Conservation (phyloP, 2,329 filamentous ascomycete genomes). For the Botryotinia globosa region DNA sequence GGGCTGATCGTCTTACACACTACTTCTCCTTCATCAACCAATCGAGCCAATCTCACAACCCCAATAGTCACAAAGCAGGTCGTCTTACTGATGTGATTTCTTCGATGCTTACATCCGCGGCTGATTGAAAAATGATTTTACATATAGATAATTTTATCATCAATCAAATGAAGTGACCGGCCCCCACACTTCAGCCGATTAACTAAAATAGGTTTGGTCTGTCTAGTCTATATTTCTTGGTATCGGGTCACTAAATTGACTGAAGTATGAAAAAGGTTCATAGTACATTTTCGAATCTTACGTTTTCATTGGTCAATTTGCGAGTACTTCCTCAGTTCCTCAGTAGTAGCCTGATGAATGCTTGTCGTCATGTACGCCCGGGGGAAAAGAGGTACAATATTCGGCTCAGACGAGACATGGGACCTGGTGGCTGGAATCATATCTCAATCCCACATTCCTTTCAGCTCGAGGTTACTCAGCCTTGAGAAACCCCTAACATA, state of each 20-base stretch:
- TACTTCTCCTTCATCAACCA: slow-evolving; percentile 1
- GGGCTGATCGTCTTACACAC: slow-evolving; percentile 9
- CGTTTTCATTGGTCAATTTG: slow-evolving; percentile 13
- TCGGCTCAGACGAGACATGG: slow-evolving; percentile 14
- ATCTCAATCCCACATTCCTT: slow-evolving; percentile 14
- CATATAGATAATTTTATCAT: background rate
- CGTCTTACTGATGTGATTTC: slow-evolving; percentile 6
- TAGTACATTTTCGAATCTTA: background rate
- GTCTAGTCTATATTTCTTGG: background rate
- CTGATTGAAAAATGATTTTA: background rate
- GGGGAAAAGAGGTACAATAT: background rate
- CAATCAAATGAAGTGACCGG: background rate
- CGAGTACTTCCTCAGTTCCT: slow-evolving; percentile 3
- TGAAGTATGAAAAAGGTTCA: background rate
- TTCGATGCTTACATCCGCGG: background rate
- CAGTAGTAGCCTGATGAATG: slow-evolving; percentile 9
- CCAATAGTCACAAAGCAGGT: background rate
- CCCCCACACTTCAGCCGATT: slow-evolving; percentile 5
- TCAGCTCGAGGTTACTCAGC: slow-evolving; percentile 20
- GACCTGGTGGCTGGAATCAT: slow-evolving; percentile 12
- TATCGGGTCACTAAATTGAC: background rate
- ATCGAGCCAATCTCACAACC: background rate
- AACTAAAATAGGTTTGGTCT: background rate
- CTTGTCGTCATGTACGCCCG: slow-evolving; percentile 11
- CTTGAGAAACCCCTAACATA: background rate